Conservation (phyloP, 371 early-diverging fungal species). For the Mucor mucedo region DNA sequence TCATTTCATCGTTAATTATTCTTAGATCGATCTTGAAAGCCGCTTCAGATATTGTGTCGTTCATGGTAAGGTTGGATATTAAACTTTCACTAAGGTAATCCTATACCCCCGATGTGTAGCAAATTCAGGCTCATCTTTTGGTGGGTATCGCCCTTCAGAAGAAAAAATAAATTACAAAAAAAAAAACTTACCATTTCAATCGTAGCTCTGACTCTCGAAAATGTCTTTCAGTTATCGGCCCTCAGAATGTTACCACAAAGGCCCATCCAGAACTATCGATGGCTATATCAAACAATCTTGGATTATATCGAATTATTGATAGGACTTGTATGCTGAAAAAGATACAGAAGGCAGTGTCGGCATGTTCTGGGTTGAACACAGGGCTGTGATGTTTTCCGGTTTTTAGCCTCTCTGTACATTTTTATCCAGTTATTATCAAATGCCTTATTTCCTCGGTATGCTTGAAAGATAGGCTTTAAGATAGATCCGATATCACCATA, state of each 20-base stretch:
- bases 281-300: slow-evolving; percentile 4
- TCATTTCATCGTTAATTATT: slow-evolving; percentile 8
- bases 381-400: slow-evolving; percentile 12
- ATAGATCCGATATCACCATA: slow-evolving; percentile 5
- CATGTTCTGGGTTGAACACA: slow-evolving; percentile 1
- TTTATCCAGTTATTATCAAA: slow-evolving; percentile 11
- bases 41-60: slow-evolving; percentile 5
- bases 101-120: too few species aligned
- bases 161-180: not conserved
- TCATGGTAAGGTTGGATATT: slow-evolving; percentile 1
- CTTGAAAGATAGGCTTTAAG: slow-evolving; percentile 7
- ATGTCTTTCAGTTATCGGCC: slow-evolving; percentile 1
- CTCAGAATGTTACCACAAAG: slow-evolving; percentile 16
- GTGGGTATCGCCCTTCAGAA: slow-evolving; percentile 4
- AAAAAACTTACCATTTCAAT: slow-evolving; percentile 16
- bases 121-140: too few species aligned
- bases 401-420: slow-evolving; percentile 12
- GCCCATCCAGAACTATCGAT: slow-evolving; percentile 18
- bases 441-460: slow-evolving; percentile 6
- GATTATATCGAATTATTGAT: not conserved
- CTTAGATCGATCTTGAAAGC: slow-evolving; percentile 5
- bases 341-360: slow-evolving; percentile 14
- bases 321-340: slow-evolving; percentile 12
- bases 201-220: slow-evolving; percentile 12
- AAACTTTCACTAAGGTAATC: too few species aligned